Evolutionary conservation across 2,329 filamentous ascomycete species (phyloP).

Genomic region (Gnomoniopsis smithogilvyi): DNA sequence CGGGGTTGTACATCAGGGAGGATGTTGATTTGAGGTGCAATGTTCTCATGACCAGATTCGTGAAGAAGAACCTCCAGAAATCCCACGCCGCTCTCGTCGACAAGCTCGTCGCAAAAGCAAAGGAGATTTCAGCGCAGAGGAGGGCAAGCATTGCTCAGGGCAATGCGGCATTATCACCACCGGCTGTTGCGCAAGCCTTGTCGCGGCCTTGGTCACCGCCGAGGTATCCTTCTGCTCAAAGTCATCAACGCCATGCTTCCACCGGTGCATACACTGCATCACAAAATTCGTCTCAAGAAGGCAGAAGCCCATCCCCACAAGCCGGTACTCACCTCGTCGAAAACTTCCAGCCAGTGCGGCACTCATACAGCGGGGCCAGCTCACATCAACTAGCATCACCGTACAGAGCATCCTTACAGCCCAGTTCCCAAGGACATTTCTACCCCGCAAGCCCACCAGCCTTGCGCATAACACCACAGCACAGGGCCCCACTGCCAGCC

Average conservation of each 20-base stretch:
- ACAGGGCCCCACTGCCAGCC: too few species aligned
- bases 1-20: slow-evolving; percentile 78
- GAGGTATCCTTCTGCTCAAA: neutral
- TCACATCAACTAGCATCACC: too few species aligned
- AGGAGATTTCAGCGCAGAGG: slow-evolving; percentile 26
- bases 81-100: slow-evolving; percentile 70
- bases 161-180: neutral
- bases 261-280: neutral
- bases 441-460: too few species aligned
- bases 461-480: too few species aligned
- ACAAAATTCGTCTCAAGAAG: neutral
- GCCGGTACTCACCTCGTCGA: neutral
- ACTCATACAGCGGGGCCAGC: too few species aligned
- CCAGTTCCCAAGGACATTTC: too few species aligned
- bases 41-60: slow-evolving; percentile 69
- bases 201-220: neutral
- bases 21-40: slow-evolving; percentile 83
- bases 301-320: neutral
- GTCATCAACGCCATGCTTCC: neutral
- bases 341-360: neutral
- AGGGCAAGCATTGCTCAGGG: neutral
- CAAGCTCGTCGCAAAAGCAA: slow-evolving; percentile 51
- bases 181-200: neutral
- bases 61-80: slow-evolving; percentile 79
- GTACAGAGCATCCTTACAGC: too few species aligned